These are phyloP conservation scores for Scenedesmus sp. DNA, from an alignment of 163 green algal genomes.

Conservation along the genomic window DNA sequence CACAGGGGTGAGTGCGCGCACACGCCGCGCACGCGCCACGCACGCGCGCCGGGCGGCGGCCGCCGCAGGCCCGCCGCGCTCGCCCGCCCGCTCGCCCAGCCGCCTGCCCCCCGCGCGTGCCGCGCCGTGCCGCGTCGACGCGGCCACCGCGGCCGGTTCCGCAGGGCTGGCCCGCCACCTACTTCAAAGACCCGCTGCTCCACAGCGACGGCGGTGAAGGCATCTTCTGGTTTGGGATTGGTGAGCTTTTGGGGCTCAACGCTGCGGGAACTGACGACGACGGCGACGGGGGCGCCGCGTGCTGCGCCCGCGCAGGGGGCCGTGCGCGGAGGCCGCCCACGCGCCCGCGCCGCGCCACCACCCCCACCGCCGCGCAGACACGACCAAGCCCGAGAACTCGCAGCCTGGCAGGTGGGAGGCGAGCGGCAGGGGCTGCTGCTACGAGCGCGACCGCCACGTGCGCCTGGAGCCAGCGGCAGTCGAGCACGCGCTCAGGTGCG, in stretches of 20 bases:
- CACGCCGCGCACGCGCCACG: too few relatives aligned
- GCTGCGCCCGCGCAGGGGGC: too few relatives aligned
- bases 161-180: slow-evolving; percentile 24
- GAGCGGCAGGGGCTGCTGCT: neutral
- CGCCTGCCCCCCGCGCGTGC: neutral
- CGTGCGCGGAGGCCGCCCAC: too few relatives aligned
- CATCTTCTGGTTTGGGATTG: slow-evolving; percentile 18
- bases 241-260: too few relatives aligned
- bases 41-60: neutral
- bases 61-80: neutral
- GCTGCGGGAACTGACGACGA: too few relatives aligned
- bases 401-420: neutral
- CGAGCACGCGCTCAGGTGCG: slow-evolving; percentile 18
- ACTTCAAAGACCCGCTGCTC: neutral
- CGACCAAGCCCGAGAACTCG: neutral
- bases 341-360: too few relatives aligned
- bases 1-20: too few relatives aligned
- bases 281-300: too few relatives aligned
- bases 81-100: neutral
- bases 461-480: neutral
- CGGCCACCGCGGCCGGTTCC: neutral
- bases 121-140: neutral
- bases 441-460: slow-evolving; percentile 12
- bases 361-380: too few relatives aligned
- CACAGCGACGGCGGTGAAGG: neutral